Evolutionary conservation across 2,329 filamentous ascomycete genomes (phyloP).

Genomic region (Microsporum ferrugineum): DNA sequence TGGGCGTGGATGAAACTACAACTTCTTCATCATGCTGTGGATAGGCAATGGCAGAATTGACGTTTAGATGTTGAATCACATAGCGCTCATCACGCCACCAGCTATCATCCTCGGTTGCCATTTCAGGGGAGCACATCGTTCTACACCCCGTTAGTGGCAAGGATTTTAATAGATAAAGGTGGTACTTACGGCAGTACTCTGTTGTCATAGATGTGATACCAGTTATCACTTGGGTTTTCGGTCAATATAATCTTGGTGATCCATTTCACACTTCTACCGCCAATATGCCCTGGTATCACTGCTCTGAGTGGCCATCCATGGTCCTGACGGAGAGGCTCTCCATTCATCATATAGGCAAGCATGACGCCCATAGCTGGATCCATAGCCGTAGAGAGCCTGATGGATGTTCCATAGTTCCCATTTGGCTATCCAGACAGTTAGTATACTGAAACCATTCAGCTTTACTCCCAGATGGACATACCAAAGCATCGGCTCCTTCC

Average conservation of each 20-base stretch:
- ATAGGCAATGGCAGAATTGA: constrained; percentile 70
- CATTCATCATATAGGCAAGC: constrained; percentile 86
- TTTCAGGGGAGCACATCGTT: constrained; percentile 73
- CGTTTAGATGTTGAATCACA: constrained; percentile 82
- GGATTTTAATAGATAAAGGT: neutral
- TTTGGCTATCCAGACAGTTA: constrained; percentile 48
- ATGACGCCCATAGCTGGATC: constrained; percentile 74
- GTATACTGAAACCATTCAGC: constrained; percentile 1
- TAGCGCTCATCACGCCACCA: constrained; percentile 86
- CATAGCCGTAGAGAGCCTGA: constrained; percentile 81
- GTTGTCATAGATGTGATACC: constrained; percentile 94
- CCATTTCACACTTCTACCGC: constrained; percentile 89
- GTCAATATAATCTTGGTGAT: constrained; percentile 70
- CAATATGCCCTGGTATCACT: constrained; percentile 83
- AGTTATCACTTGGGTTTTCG: constrained; percentile 70
- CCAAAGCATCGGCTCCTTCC: constrained; percentile 74
- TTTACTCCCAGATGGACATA: constrained; percentile 19
- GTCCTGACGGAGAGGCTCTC: constrained; percentile 65
- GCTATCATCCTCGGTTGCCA: constrained; percentile 58
- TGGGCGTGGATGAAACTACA: constrained; percentile 35
- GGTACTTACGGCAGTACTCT: constrained; percentile 57
- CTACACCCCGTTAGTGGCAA: constrained; percentile 19
- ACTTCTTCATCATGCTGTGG: constrained; percentile 67
- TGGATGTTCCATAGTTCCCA: constrained; percentile 75
- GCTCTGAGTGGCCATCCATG: constrained; percentile 75